These are phyloP conservation scores for Deinandra increscens DNA, from an alignment of 129 eudicot species.

Conservation along the genomic window DNA sequence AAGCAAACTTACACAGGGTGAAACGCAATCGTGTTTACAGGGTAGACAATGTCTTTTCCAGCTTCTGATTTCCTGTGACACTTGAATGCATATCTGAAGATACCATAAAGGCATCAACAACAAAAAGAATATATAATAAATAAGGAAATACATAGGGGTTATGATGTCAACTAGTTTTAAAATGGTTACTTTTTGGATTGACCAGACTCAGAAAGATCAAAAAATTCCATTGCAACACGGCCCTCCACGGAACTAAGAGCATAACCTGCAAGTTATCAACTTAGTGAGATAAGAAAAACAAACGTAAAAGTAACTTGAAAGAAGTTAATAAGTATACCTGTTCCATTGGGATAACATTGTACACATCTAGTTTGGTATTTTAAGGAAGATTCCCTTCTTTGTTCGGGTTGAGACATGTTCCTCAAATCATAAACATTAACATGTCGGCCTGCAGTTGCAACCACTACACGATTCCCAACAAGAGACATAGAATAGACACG, in stretches of 20 bases:
- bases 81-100: constrained; percentile 87
- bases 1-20: constrained; percentile 82
- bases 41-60: constrained; percentile 93
- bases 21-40: constrained; percentile 90
- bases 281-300: not conserved
- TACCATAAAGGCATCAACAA: not conserved
- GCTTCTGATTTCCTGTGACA: constrained; percentile 96
- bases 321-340: constrained; percentile 45
- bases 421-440: constrained; percentile 93
- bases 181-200: constrained; percentile 76
- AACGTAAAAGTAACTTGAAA: not conserved
- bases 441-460: constrained; percentile 95
- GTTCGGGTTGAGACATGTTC: constrained; percentile 97
- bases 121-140: not conserved
- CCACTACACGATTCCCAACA: constrained; percentile 84
- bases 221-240: constrained; percentile 94
- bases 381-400: constrained; percentile 80
- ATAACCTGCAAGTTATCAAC: constrained; percentile 58
- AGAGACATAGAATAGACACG: constrained; percentile 93
- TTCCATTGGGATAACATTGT: constrained; percentile 89
- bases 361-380: constrained; percentile 98
- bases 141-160: not conserved
- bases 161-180: not conserved
- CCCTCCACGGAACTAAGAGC: constrained; percentile 98
- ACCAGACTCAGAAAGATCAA: constrained; percentile 83